phyloP scores from a whole-genome alignment of 2,329 filamentous ascomycete genomes.

The Sporothrix variecibatus region DNA sequence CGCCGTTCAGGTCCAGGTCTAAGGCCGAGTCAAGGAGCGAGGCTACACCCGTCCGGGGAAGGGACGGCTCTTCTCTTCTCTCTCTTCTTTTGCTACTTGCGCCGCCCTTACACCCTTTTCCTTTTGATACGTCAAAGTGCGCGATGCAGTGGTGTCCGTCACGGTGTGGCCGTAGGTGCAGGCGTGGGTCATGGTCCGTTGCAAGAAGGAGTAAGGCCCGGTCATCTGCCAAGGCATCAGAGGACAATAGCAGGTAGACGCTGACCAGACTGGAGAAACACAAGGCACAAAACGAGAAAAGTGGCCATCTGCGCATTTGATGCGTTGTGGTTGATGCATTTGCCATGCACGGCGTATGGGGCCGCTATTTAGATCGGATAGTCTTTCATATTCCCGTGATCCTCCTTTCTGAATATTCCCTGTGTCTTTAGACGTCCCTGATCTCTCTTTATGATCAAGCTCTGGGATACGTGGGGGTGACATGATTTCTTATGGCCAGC shows the following conservation, averaged over 20 bases:
- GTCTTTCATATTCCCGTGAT: neutral
- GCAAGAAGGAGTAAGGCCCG: neutral
- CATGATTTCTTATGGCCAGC: neutral
- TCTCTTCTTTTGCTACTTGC: neutral
- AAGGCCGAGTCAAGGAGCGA: neutral
- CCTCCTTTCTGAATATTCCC: neutral
- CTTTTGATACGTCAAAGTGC: neutral
- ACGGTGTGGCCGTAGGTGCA: neutral
- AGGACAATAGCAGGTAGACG: neutral
- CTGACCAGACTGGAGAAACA: too few relatives aligned
- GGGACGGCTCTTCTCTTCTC: neutral
- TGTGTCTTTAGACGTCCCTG: neutral
- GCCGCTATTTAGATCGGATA: neutral
- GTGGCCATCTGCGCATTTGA: neutral
- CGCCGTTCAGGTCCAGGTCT: neutral
- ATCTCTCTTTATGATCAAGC: neutral
- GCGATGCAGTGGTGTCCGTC: neutral
- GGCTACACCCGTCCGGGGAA: slow-evolving; percentile 12
- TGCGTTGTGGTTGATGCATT: too few relatives aligned
- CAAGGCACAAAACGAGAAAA: neutral
- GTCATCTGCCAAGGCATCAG: neutral
- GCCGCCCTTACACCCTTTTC: neutral
- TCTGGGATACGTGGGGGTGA: neutral
- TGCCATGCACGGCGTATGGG: neutral
- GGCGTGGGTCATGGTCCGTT: neutral